Percentiles rank a stretch among this genome's conserved stretches.
These are phyloP conservation scores for Fusarium pseudocircinatum DNA, from an alignment of 2,329 filamentous ascomycete genomes.

Conservation along the genomic window DNA sequence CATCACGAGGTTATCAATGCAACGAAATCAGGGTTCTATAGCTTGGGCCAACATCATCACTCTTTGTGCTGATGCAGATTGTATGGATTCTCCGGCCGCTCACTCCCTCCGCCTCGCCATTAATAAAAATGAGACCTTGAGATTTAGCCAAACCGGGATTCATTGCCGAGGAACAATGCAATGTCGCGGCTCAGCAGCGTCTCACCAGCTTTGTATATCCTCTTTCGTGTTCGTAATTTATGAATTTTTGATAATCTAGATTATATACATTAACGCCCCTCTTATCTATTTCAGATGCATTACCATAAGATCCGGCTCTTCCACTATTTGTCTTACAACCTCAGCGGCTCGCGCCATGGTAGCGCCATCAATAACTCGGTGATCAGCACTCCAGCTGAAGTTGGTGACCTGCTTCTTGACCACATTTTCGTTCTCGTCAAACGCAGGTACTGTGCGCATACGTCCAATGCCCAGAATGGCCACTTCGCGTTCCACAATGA, in stretches of 20 bases:
- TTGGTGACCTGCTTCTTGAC: constrained; percentile 83
- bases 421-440: constrained; percentile 68
- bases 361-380: constrained; percentile 92
- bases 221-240: not conserved
- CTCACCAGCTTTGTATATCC: not conserved
- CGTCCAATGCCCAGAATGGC: constrained; percentile 91
- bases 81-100: not conserved
- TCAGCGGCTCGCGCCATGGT: constrained; percentile 93
- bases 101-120: not conserved
- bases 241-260: not conserved
- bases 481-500: constrained; percentile 90
- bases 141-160: not conserved
- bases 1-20: constrained; percentile 16
- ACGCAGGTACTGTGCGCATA: constrained; percentile 82
- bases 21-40: constrained; percentile 2
- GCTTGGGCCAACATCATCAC: not conserved
- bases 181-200: not conserved
- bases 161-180: not conserved
- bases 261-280: constrained; percentile 11
- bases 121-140: not conserved
- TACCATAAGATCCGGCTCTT: constrained; percentile 88
- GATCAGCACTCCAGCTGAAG: constrained; percentile 97
- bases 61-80: not conserved
- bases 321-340: constrained; percentile 78
- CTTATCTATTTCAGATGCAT: constrained; percentile 74